A percentile compares a stretch with the other conserved stretches of the same genome.
Conservation (phyloP, 163 green algal species). For the Scenedesmus sp. region DNA sequence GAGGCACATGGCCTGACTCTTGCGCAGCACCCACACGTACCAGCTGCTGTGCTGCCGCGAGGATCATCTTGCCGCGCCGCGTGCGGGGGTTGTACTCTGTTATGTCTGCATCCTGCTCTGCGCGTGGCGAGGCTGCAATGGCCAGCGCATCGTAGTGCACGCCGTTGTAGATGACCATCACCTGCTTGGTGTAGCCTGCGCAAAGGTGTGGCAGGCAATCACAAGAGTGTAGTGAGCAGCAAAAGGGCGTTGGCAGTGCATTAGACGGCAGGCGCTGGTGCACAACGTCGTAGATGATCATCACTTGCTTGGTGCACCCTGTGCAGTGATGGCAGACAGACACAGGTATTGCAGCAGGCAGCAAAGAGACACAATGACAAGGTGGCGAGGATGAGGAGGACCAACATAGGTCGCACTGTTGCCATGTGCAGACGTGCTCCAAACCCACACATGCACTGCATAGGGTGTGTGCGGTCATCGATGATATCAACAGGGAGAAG, state of each 20-base stretch:
- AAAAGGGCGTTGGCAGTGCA: not conserved
- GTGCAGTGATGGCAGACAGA: not conserved
- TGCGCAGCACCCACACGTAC: slow-evolving; percentile 26
- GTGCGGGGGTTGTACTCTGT: slow-evolving; percentile 70
- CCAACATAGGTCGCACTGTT: too few relatives aligned
- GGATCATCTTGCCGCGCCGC: slow-evolving; percentile 66
- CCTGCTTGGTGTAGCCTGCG: slow-evolving; percentile 63
- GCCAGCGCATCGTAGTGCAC: slow-evolving; percentile 73
- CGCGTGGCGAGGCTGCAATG: slow-evolving; percentile 26
- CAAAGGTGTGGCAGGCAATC: not conserved
- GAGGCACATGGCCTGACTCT: too few relatives aligned
- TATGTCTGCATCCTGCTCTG: slow-evolving; percentile 42
- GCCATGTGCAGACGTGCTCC: too few relatives aligned
- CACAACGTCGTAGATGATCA: slow-evolving; percentile 70
- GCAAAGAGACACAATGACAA: not conserved
- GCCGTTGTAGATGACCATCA: slow-evolving; percentile 74
- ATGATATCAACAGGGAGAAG: too few relatives aligned
- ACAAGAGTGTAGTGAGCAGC: not conserved
- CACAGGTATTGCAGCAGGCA: not conserved
- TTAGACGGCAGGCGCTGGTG: slow-evolving; percentile 52
- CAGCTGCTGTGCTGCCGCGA: slow-evolving; percentile 66
- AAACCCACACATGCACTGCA: too few relatives aligned
- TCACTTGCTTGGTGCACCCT: slow-evolving; percentile 63
- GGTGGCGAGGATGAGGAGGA: not conserved
- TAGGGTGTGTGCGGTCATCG: too few relatives aligned